Percentiles rank a stretch among this genome's conserved stretches.
These are phyloP conservation scores for Calycina herbarum DNA, from an alignment of 2,329 filamentous ascomycete species.

Conservation along the genomic window DNA sequence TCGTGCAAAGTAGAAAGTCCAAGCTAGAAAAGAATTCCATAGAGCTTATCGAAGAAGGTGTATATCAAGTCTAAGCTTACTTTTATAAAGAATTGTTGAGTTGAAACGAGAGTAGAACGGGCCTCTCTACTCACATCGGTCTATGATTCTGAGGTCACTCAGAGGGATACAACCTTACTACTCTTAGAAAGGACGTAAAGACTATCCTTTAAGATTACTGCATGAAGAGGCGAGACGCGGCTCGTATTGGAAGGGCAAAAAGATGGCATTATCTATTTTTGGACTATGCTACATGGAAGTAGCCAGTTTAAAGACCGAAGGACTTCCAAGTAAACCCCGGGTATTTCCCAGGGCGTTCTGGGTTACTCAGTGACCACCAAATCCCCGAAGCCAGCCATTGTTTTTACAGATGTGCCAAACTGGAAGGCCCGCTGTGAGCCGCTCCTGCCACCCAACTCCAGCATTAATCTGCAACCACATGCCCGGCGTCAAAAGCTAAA, in stretches of 20 bases:
- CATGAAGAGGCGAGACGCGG: no score
- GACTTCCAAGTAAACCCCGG: neutral
- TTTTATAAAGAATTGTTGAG: no score
- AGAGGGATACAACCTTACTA: no score
- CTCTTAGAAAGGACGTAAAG: no score
- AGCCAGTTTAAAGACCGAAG: neutral
- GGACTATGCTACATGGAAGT: neutral
- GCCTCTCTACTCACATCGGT: no score
- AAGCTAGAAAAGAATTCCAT: no score
- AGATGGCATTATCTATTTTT: neutral
- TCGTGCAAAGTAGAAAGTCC: no score
- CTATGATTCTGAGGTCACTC: no score
- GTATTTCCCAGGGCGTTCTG: neutral
- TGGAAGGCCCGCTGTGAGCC: neutral
- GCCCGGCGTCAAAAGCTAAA: conserved; percentile 30
- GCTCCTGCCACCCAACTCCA: neutral
- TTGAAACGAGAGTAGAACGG: no score
- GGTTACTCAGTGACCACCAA: neutral
- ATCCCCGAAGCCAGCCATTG: neutral
- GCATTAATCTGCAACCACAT: conserved; percentile 9
- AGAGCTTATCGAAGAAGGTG: no score
- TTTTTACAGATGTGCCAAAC: neutral
- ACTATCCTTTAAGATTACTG: no score
- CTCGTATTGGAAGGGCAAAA: neutral
- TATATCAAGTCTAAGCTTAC: no score